Evolutionary conservation across 2,329 filamentous ascomycete genomes (phyloP).

Genomic region (Exophiala sp.): DNA sequence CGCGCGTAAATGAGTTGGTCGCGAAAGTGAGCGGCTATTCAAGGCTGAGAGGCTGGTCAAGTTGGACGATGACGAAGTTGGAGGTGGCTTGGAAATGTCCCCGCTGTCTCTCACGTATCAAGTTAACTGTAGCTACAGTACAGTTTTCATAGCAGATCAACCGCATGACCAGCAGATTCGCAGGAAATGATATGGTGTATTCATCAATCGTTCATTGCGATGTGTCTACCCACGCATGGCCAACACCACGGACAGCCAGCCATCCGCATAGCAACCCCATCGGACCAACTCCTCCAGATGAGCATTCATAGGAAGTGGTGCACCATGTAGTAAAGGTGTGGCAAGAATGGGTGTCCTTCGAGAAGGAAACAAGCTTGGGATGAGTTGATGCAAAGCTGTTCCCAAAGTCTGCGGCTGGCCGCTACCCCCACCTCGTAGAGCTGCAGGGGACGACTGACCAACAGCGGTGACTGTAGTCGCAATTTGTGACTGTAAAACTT

Average conservation of each 20-base stretch:
- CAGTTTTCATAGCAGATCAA: not conserved
- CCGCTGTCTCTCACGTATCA: not conserved
- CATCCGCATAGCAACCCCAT: constrained; percentile 83
- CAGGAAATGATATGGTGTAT: not conserved
- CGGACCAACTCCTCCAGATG: constrained; percentile 78
- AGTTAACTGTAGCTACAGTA: not conserved
- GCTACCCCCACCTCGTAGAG: constrained; percentile 22
- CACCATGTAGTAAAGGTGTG: constrained; percentile 80
- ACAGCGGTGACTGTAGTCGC: constrained; percentile 43
- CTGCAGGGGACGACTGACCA: constrained; percentile 25
- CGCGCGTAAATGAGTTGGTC: no score
- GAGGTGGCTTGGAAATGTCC: not conserved
- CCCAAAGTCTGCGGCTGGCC: constrained; percentile 67
- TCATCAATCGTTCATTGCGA: not conserved
- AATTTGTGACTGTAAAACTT: constrained; percentile 73
- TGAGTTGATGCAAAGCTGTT: constrained; percentile 66
- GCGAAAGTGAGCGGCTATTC: not conserved
- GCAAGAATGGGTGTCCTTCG: constrained; percentile 79
- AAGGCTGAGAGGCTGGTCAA: not conserved
- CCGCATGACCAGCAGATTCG: no score
- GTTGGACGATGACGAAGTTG: not conserved
- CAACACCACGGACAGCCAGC: constrained; percentile 82
- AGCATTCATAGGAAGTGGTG: constrained; percentile 72
- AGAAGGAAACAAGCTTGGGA: constrained; percentile 84
- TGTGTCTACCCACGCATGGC: constrained; percentile 49